Percentiles rank a stretch among this genome's conserved stretches.
phyloP scores from a whole-genome alignment of 129 eudicot species.

The Daucus carota region DNA sequence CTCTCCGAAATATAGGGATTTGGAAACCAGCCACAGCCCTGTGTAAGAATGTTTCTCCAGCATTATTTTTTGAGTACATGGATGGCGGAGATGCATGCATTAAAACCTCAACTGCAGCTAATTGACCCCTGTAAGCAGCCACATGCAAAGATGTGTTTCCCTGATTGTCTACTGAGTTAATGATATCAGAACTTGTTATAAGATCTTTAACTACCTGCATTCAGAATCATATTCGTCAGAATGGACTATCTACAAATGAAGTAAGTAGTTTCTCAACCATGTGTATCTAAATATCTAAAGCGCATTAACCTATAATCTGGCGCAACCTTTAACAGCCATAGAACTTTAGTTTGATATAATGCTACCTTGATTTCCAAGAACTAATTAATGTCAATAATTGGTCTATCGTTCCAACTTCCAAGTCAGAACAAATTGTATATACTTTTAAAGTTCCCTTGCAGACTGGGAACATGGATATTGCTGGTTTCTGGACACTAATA shows the following conservation, averaged over 20 bases:
- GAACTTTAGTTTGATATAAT: not conserved
- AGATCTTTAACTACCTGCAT: constrained; percentile 75
- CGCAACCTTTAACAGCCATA: not conserved
- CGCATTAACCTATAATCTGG: not conserved
- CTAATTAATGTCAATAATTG: not conserved
- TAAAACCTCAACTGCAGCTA: constrained; percentile 58
- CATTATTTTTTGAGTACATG: constrained; percentile 42
- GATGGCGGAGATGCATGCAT: constrained; percentile 56
- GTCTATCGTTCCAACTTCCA: not conserved
- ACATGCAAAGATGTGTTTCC: constrained; percentile 92
- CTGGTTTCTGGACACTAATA: not conserved
- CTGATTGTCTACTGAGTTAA: constrained; percentile 54
- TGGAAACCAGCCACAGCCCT: constrained; percentile 70
- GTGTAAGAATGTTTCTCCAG: constrained; percentile 80
- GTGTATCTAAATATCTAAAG: not conserved
- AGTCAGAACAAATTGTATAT: not conserved
- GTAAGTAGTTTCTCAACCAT: not conserved
- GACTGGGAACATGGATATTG: not conserved
- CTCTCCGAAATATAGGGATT: constrained; percentile 65
- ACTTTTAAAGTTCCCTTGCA: not conserved
- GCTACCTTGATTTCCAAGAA: not conserved
- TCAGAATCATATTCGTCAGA: not conserved
- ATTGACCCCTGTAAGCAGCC: constrained; percentile 81
- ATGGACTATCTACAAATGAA: not conserved
- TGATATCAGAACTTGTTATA: constrained; percentile 35